These are phyloP conservation scores for Monilinia laxa DNA, from an alignment of 2,329 filamentous ascomycete species.

Conservation along the genomic window DNA sequence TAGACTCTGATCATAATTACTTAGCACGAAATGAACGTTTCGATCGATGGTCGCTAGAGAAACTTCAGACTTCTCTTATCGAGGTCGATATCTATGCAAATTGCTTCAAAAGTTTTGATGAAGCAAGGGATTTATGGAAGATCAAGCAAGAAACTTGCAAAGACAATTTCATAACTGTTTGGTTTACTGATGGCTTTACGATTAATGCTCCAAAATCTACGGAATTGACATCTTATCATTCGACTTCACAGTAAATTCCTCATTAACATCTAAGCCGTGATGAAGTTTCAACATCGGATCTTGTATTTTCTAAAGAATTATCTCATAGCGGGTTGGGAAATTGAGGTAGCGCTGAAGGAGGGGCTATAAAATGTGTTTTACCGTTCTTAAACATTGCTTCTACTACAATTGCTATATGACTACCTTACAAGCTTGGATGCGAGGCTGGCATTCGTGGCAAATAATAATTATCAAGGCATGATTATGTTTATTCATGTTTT, in stretches of 20 bases:
- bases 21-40: constrained; percentile 24
- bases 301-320: background rate
- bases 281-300: background rate
- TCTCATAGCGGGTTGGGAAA: background rate
- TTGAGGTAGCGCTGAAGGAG: background rate
- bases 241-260: background rate
- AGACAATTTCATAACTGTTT: constrained; percentile 26
- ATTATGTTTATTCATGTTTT: background rate
- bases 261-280: too few species aligned
- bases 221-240: background rate
- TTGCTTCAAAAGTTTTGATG: background rate
- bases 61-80: constrained; percentile 28
- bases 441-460: background rate
- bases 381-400: background rate
- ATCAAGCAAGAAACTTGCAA: constrained; percentile 25
- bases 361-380: background rate
- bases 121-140: background rate
- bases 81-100: constrained; percentile 31
- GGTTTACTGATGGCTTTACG: constrained; percentile 29
- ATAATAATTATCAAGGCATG: background rate
- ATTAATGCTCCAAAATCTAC: background rate
- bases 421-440: background rate
- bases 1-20: constrained; percentile 10
- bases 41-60: constrained; percentile 33
- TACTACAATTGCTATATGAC: background rate